Evolutionary conservation across 441 rosid genomes (phyloP).

Genomic region (Euphorbia schlechtendalii): DNA sequence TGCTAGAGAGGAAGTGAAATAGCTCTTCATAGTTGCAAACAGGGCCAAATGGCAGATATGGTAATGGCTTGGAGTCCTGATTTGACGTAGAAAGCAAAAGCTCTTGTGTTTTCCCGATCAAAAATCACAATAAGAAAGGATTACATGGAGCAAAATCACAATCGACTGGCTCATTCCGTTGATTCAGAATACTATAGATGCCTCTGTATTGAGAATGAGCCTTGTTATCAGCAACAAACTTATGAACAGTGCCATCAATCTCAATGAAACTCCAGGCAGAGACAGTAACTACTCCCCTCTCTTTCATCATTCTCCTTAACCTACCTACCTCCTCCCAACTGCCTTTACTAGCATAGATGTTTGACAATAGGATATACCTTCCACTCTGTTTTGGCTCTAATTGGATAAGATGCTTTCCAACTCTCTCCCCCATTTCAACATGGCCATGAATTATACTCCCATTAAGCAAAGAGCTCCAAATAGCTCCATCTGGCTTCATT

Average conservation of each 20-base stretch:
- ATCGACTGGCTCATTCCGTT: constrained; percentile 19
- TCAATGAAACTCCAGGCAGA: constrained; percentile 30
- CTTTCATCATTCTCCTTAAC: constrained; percentile 26
- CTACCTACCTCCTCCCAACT: constrained; percentile 28
- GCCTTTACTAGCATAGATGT: constrained; percentile 29
- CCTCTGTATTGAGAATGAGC: constrained; percentile 7
- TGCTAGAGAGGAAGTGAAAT: too few relatives aligned
- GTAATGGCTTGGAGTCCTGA: too few relatives aligned
- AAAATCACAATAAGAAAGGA: background rate
- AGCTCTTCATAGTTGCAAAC: too few relatives aligned
- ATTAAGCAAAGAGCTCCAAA: constrained; percentile 27
- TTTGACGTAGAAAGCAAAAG: too few relatives aligned
- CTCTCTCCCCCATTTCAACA: constrained; percentile 20
- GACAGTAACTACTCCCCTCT: constrained; percentile 17
- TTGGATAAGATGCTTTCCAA: constrained; percentile 25
- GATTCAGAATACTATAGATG: constrained; percentile 14
- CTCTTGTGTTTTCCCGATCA: too few relatives aligned
- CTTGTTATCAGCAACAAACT: constrained; percentile 21
- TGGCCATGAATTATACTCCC: constrained; percentile 27
- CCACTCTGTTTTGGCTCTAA: constrained; percentile 33
- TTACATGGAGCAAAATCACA: background rate
- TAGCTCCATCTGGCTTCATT: constrained; percentile 25
- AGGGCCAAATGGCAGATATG: too few relatives aligned
- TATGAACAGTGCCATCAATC: constrained; percentile 27
- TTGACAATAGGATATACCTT: constrained; percentile 23